Base-by-base conservation (phyloP, 176 grass and related monocot genomes). In the Oryza nivara region DNA sequence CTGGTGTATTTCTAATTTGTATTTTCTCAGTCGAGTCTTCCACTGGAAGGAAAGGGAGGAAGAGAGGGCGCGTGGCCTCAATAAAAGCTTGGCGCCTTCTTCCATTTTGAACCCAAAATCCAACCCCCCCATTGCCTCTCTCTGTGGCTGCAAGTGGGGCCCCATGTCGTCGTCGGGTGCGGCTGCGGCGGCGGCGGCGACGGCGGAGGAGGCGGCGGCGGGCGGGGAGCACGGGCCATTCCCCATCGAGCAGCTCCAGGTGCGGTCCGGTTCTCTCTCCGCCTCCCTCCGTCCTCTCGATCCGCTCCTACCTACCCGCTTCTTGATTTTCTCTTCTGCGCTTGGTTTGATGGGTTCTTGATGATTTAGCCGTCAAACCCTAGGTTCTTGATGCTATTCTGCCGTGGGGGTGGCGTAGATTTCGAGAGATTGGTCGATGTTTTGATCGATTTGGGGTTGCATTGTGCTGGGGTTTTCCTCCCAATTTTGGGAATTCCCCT, bases 171-270 rank as follows among this genome's bases (percentile, higher is more conserved):
- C 88, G 19, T 9, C 77, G 44, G 40, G 20, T 6, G 61, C 60
- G 5, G 61, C 35, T 19, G 75, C 68, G 41, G 80, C 79, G 9
- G 43, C 76, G 41, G 75, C 43, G 43, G 41, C 8, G 41, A 2
- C 45, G 30, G 67, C 81, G 26, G 41, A 23, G 43, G 67, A 54
- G 1, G 84, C 64, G 84, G 79, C 65, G 56, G 80, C 26, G 49
- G 89, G 74, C 20, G 76, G 44, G 64, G 75, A 87, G 75, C 80
- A 80, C n/a, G 85, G 76, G 32, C 89, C 85, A 23, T 91, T 89
- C 72, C 82, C 88, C 35, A 80, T 93, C 69, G 88, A 93, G 46
- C 85, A 90, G 26, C 91, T 93, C 28, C 91, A 93, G 91, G 91
- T 90, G 30, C 11, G n/a, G 10, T 43, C 32, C 40, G 22, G 40